Conservation (phyloP, 1,139 yeast species). For the Torulaspora pretoriensis region DNA sequence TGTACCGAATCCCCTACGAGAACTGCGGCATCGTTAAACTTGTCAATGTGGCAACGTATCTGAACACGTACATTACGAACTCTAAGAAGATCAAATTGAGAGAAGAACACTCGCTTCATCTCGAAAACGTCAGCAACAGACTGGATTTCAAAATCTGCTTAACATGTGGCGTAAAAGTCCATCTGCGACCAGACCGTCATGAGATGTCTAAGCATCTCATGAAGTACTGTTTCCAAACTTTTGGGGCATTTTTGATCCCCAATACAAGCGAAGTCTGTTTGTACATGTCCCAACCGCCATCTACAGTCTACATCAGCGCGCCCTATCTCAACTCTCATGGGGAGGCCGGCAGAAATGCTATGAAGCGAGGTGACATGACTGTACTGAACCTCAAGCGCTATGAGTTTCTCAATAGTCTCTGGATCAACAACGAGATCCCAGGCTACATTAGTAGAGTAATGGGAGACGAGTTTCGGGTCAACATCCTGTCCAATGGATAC, state of each 20-base stretch:
- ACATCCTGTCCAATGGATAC: conserved; percentile 33
- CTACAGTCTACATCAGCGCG: conserved; percentile 45
- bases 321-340: conserved; percentile 74
- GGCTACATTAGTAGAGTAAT: conserved; percentile 39
- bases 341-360: conserved; percentile 55
- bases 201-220: conserved; percentile 38
- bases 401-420: conserved; percentile 50
- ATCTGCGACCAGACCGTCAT: conserved; percentile 32
- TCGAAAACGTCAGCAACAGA: conserved; percentile 34
- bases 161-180: conserved; percentile 41
- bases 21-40: conserved; percentile 68
- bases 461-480: conserved; percentile 37
- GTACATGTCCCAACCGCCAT: conserved; percentile 37
- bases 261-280: conserved; percentile 40
- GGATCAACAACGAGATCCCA: conserved; percentile 56
- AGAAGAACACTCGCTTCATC: conserved; percentile 27
- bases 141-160: conserved; percentile 42
- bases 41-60: conserved; percentile 57
- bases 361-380: conserved; percentile 52
- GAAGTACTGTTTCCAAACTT: conserved; percentile 34
- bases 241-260: conserved; percentile 48
- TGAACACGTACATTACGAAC: conserved; percentile 67
- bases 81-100: conserved; percentile 29
- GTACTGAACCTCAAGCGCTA: conserved; percentile 50
- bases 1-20: conserved; percentile 37